These are phyloP conservation scores for Cutaneotrichosporon sp. DNA, from an alignment of 1,284 basidiomycete genomes.

Conservation along the genomic window DNA sequence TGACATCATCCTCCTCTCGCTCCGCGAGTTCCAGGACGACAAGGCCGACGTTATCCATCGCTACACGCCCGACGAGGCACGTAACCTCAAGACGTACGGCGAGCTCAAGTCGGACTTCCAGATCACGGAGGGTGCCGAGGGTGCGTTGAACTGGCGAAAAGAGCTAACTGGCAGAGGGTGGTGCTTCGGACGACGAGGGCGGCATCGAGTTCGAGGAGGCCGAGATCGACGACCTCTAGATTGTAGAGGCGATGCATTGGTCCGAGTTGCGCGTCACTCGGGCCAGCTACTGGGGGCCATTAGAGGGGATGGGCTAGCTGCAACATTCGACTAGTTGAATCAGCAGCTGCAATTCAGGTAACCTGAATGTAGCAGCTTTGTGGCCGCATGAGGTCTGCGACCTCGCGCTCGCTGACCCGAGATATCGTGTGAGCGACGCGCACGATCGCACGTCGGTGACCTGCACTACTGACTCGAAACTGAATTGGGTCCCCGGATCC, in stretches of 20 bases:
- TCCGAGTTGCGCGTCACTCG: neutral
- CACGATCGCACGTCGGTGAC: neutral
- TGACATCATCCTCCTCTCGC: conserved; percentile 92
- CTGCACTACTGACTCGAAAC: neutral
- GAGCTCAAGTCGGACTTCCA: conserved; percentile 97
- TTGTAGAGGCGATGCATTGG: neutral
- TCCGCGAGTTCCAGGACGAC: conserved; percentile 98
- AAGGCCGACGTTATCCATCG: conserved; percentile 99
- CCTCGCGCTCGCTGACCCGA: no score
- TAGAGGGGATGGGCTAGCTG: no score
- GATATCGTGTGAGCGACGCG: no score
- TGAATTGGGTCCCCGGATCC: no score
- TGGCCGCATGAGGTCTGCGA: no score
- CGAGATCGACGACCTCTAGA: conserved; percentile 59
- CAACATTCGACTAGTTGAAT: no score
- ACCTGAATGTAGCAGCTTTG: no score
- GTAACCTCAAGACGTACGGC: conserved; percentile 88
- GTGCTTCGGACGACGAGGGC: conserved; percentile 64
- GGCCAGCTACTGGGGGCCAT: neutral
- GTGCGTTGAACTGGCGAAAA: conserved; percentile 54
- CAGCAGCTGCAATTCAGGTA: no score
- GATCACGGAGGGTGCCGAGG: conserved; percentile 93
- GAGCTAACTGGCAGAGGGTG: conserved; percentile 24
- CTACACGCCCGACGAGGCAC: conserved; percentile 86
- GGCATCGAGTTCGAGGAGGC: conserved; percentile 81